Base-by-base conservation (phyloP, 108 stramenopile genomes). In the Pseudonitzschia multiseries region DNA sequence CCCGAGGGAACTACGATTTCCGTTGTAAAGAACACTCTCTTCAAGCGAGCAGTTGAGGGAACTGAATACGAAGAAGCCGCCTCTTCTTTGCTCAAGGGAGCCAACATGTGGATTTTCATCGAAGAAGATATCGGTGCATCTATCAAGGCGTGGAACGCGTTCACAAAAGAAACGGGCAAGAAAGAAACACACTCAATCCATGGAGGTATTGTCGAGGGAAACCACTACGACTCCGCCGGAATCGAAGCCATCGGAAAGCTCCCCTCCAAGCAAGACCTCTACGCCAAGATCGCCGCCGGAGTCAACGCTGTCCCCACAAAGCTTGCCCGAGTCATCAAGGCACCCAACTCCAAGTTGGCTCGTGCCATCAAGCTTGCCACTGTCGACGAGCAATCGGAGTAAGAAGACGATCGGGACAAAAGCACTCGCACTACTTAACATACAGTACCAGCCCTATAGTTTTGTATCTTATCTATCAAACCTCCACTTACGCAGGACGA, bases 71-170 rank as follows among this genome's bases (percentile, higher is more conserved):
- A 89, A 78, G 61, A 70, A 33, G 88, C 83, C 48, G 69, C 77
- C 14, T 59, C 72, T 15, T 69, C 74, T 18, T 52, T 92, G 69
- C 81, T 92, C 17, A 84, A 80, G 70, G 95, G 95, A 20, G 78
- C 91, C 60, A 97, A 97, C 86, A 86, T 93, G 90, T 97, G 96
- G 96, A 92, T 97, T 70, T 97, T 97, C 81, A 88, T 95, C 54
- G 93, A 96, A 67, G 93, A 94, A 60, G 93, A 97, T 69, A 89
- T 96, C 48, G 84, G 87, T 28, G 92, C 81, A 26, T 84, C 90
- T 69, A 83, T 97, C 78, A 94, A 91, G 79, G 81, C 88, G 44
- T 90, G 83, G 76, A 87, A 93, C 40, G 70, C 77, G 0, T 95
- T 96, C 72, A 41, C 72, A 50, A 96, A 97, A 85, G 87, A 86